These are phyloP conservation scores for Brassica rapa DNA, from an alignment of 345 rosid species.

Conservation along the genomic window DNA sequence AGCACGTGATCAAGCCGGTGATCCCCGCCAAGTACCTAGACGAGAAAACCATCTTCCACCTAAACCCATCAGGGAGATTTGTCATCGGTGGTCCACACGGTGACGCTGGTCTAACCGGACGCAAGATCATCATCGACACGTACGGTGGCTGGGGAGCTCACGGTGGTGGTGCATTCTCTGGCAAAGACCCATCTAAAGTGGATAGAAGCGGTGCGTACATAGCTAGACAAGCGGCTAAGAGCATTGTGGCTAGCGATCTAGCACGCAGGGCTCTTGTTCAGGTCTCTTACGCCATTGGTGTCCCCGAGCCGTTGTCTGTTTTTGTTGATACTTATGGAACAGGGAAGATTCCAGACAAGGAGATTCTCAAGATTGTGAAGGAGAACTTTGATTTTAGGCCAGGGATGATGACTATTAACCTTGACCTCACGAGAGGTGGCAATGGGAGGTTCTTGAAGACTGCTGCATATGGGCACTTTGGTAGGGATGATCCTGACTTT, in stretches of 20 bases:
- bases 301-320: constrained; percentile 71
- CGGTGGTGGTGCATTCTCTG: constrained; percentile 82
- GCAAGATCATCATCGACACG: constrained; percentile 77
- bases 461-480: constrained; percentile 81
- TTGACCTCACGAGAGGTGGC: constrained; percentile 83
- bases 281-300: constrained; percentile 75
- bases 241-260: constrained; percentile 67
- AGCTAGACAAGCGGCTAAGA: constrained; percentile 86
- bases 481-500: constrained; percentile 78
- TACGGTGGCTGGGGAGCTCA: constrained; percentile 85
- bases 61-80: constrained; percentile 80
- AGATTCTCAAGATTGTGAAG: constrained; percentile 80
- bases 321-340: constrained; percentile 69
- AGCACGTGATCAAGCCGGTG: constrained; percentile 78
- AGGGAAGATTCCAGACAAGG: constrained; percentile 79
- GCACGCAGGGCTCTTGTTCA: constrained; percentile 73
- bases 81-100: constrained; percentile 84
- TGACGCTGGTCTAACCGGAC: constrained; percentile 74
- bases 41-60: constrained; percentile 88
- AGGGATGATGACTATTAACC: constrained; percentile 76
- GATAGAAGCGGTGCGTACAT: constrained; percentile 82
- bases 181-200: constrained; percentile 80
- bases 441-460: constrained; percentile 78
- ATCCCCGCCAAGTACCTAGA: constrained; percentile 76
- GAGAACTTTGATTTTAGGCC: constrained; percentile 88